These are phyloP conservation scores for Vinca major DNA, from an alignment of 305 asterid species.

Conservation along the genomic window DNA sequence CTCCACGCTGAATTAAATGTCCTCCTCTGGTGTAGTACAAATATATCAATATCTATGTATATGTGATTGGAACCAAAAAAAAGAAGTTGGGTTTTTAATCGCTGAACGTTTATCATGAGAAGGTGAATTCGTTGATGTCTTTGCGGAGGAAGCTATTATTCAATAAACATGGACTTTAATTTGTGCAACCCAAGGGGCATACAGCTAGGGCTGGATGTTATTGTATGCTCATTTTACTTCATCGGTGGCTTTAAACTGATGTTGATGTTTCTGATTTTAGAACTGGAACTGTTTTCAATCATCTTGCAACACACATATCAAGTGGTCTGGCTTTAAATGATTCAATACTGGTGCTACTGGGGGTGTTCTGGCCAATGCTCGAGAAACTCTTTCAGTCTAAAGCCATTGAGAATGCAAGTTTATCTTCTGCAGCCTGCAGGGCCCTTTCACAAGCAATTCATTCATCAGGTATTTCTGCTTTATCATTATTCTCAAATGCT, in stretches of 20 bases:
- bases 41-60: neutral
- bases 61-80: neutral
- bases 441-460: constrained; percentile 72
- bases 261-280: constrained; percentile 36
- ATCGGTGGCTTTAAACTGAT: constrained; percentile 8
- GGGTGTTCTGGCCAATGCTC: constrained; percentile 73
- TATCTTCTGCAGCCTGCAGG: constrained; percentile 82
- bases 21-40: neutral
- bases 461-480: constrained; percentile 51
- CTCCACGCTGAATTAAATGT: neutral
- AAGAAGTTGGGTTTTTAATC: neutral
- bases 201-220: neutral
- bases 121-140: neutral
- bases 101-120: neutral
- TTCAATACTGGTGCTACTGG: constrained; percentile 45
- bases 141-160: neutral
- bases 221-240: neutral
- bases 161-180: neutral
- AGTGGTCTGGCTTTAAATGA: constrained; percentile 37
- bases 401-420: constrained; percentile 54
- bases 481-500: neutral
- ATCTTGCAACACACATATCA: constrained; percentile 43
- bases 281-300: constrained; percentile 61
- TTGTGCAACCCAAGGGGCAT: neutral
- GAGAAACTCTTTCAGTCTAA: constrained; percentile 55